Conservation (phyloP, 2,329 filamentous ascomycete species). For the Verticillium zaregamsianum region DNA sequence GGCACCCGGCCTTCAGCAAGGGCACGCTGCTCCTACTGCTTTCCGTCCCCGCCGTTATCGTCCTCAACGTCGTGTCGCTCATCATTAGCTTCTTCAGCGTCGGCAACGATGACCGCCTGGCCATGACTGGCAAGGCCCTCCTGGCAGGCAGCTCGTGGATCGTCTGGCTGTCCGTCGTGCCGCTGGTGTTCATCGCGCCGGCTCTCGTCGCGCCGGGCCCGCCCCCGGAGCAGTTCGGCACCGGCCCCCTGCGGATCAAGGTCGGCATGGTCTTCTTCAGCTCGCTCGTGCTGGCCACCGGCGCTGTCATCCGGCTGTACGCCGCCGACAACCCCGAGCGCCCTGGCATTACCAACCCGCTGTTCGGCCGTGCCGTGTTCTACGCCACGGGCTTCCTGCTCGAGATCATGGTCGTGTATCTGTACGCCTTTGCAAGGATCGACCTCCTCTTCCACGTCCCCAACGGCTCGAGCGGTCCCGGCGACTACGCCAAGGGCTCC, state of each 20-base stretch:
- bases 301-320: slow-evolving; percentile 18
- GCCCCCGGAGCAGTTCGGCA: slow-evolving; percentile 25
- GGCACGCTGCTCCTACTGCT: slow-evolving; percentile 17
- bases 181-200: slow-evolving; percentile 17
- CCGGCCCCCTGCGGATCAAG: slow-evolving; percentile 23
- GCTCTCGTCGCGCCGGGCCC: slow-evolving; percentile 21
- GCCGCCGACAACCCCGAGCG: slow-evolving; percentile 18
- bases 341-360: slow-evolving; percentile 16
- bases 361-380: slow-evolving; percentile 27
- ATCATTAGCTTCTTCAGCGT: slow-evolving; percentile 20
- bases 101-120: slow-evolving; percentile 12
- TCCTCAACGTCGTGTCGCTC: slow-evolving; percentile 25
- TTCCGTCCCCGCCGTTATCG: slow-evolving; percentile 21
- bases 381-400: slow-evolving; percentile 30
- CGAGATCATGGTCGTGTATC: slow-evolving; percentile 21
- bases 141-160: slow-evolving; percentile 16
- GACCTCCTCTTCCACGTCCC: slow-evolving; percentile 25
- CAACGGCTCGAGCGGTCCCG: slow-evolving; percentile 20
- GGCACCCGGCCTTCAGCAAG: slow-evolving; percentile 23
- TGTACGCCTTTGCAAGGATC: slow-evolving; percentile 21
- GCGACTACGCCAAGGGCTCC: slow-evolving; percentile 33
- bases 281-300: slow-evolving; percentile 12
- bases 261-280: slow-evolving; percentile 19
- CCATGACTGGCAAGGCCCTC: slow-evolving; percentile 10
- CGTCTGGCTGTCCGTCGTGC: slow-evolving; percentile 16